Conservation (phyloP, 2,329 filamentous ascomycete species). For the Nemania abortiva region DNA sequence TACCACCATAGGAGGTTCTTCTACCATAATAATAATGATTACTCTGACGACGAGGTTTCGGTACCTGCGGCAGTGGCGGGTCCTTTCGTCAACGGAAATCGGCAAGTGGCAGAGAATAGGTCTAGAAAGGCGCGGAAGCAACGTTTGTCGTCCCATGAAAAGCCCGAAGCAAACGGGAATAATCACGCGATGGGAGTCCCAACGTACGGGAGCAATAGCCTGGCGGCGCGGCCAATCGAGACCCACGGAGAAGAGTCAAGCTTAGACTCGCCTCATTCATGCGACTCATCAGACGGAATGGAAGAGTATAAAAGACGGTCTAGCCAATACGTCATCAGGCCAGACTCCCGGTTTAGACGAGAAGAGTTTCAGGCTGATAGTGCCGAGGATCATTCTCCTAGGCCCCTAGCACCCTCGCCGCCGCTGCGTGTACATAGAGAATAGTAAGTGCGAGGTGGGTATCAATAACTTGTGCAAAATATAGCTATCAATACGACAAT, state of each 20-base stretch:
- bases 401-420: too few species aligned
- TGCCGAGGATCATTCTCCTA: too few species aligned
- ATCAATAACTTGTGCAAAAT: too few species aligned
- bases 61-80: background rate
- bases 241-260: too few species aligned
- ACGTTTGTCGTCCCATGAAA: too few species aligned
- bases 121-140: background rate
- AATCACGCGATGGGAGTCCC: too few species aligned
- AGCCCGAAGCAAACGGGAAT: background rate
- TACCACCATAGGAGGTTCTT: background rate
- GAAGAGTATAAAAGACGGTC: background rate
- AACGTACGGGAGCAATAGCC: too few species aligned
- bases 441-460: too few species aligned
- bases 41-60: background rate
- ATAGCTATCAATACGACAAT: too few species aligned
- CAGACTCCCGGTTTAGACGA: slow-evolving; percentile 1
- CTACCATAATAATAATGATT: too few species aligned
- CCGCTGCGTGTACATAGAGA: too few species aligned
- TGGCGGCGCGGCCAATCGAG: too few species aligned
- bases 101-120: background rate
- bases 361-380: background rate
- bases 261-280: background rate
- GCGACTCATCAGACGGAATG: background rate
- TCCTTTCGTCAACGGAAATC: background rate
- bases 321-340: background rate